Percentiles rank a stretch among this genome's conserved stretches.
Conservation (phyloP, 768 basidiomycete species). For the Rhodocollybia butyracea region DNA sequence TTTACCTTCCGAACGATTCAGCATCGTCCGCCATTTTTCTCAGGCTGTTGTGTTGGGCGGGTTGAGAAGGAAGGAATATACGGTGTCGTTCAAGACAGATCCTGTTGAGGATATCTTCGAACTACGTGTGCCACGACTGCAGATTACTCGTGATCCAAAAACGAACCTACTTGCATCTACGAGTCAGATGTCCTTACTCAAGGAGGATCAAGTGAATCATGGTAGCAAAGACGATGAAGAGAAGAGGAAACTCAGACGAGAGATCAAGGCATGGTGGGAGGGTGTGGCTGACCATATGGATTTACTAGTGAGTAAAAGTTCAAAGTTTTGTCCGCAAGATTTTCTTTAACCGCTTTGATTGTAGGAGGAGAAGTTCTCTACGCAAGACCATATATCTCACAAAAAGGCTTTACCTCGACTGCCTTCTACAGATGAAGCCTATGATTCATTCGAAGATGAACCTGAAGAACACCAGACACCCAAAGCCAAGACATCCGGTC, state of each 20-base stretch:
- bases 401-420: constrained; percentile 57
- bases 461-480: background rate
- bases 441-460: constrained; percentile 27
- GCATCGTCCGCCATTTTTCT: constrained; percentile 40
- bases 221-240: constrained; percentile 31
- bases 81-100: constrained; percentile 44
- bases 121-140: constrained; percentile 55
- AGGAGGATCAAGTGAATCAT: background rate
- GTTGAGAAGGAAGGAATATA: background rate
- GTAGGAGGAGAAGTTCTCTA: constrained; percentile 37
- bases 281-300: constrained; percentile 59
- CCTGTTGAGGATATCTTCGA: constrained; percentile 57
- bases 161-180: background rate
- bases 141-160: constrained; percentile 35
- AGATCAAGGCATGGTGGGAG: constrained; percentile 70
- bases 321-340: background rate
- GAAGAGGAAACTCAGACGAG: constrained; percentile 47
- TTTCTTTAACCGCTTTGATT: background rate
- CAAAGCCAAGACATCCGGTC: background rate
- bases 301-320: constrained; percentile 41
- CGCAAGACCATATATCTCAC: constrained; percentile 22
- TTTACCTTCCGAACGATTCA: background rate
- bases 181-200: background rate
- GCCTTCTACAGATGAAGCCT: constrained; percentile 54
- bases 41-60: background rate